Evolutionary conservation across 2,329 filamentous ascomycete genomes (phyloP), one percentile per base, ranked within the genome.

Genomic region (Acrocalymma vagum): DNA sequence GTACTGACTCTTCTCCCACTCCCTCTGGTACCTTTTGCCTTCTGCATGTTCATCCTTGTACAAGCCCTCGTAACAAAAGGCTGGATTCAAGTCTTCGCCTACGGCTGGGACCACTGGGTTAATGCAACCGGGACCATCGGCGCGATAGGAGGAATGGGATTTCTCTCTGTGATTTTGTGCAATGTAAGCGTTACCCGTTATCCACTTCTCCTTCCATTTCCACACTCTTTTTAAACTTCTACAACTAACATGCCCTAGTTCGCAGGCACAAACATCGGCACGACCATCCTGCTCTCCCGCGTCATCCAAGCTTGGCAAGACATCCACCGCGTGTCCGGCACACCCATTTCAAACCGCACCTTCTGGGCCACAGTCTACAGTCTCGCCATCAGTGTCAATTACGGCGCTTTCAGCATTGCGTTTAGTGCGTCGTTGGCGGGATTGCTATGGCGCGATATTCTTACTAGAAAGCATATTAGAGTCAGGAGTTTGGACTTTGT

Each of bases 361-460:
- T 88, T 88, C 60, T 89, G 85, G 86, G 86, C 80, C 0, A 87
- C 86, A 0, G 81, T 90, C 0, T 90, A 90, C 65, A 81, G 80
- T 63, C 87, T 90, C 84, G 86, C 86, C 0, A 70, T 90, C 0
- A 86, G 86, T 2, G 84, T 89, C 45, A 90, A 90, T 63, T 90
- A 84, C 42, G 86, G 86, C 4, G 87, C 86, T 0, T 90, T 89
- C 60, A 88, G 85, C 59, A 81, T 82, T 0, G 84, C 85, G 0
- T 88, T 90, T 53, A 87, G 84, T 49, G 86, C 85, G 0, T 88
- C 85, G 0, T 67, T 90, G 2, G 87, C 87, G 1, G 87, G 86
- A 1, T 73, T 90, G 7, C 70, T 90, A 0, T 90, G 87, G 87
- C 76, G 84, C 3, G 85, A 89, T 48, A 90, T 90, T 13, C 74